A percentile compares a stretch with the other conserved stretches of the same genome.
phyloP scores from a whole-genome alignment of 352 stramenopile genomes.

The Pythium volutum region DNA sequence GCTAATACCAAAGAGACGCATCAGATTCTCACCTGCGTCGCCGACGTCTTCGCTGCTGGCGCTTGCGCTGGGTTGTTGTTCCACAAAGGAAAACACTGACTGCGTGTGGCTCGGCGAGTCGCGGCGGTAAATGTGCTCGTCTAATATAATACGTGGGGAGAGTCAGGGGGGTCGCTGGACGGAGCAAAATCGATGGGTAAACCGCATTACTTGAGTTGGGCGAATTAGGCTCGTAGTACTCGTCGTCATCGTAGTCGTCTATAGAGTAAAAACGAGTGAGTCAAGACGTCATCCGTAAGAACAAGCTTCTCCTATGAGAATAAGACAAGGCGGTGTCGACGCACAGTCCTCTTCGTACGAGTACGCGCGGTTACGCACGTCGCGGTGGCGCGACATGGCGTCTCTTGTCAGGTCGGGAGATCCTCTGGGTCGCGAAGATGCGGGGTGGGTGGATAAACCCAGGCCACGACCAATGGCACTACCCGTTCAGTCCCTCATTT shows the following conservation, averaged over 20 bases:
- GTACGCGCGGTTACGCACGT: constrained; percentile 85
- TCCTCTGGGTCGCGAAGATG: constrained; percentile 3
- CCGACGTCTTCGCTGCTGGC: constrained; percentile 21
- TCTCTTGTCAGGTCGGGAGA: background rate
- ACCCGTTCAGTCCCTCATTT: background rate
- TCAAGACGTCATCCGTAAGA: background rate
- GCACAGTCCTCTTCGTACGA: constrained; percentile 86
- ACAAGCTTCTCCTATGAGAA: background rate
- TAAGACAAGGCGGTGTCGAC: background rate
- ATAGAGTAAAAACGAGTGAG: background rate
- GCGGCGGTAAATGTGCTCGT: constrained; percentile 80
- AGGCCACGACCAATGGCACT: background rate
- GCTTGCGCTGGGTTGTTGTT: constrained; percentile 39
- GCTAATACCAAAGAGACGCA: background rate
- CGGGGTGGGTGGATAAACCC: background rate
- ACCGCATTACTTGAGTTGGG: constrained; percentile 63
- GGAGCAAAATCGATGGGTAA: background rate
- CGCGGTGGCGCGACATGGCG: constrained; percentile 79
- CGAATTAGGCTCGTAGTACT: constrained; percentile 60
- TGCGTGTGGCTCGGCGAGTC: constrained; percentile 71
- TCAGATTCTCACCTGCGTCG: constrained; percentile 35
- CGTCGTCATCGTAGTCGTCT: constrained; percentile 78
- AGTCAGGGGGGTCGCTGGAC: background rate
- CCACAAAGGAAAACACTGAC: constrained; percentile 82
- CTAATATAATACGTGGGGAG: constrained; percentile 20